Evolutionary conservation across 495 filamentous ascomycete species (phyloP), one percentile per base, ranked within the genome.

Genomic region (Aspergillus mulundensis): DNA sequence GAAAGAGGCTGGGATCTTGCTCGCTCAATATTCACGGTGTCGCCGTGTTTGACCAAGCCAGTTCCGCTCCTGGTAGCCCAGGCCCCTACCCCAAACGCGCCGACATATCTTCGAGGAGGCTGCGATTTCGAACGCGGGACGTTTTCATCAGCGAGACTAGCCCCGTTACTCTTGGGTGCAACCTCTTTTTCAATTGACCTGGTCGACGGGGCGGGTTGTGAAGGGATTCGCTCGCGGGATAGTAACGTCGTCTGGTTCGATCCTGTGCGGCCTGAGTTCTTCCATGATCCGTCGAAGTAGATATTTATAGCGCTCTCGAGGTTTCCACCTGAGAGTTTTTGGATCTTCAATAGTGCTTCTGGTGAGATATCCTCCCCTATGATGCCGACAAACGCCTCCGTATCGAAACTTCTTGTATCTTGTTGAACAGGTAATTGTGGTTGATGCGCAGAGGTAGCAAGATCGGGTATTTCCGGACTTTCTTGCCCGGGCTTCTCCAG

Each of bases 231-330:
- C 43, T 60, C 59, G 28, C 53, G 61, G 30, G 56, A 42, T 25
- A 50, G 53, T 3, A 60, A 21, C 4, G 54, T 58, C 7, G 50
- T 47, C 28, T 60, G 58, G 14, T 32, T 61, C 16, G 56, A 57
- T 1, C 50, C 54, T 28, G 36, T 24, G 16, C 41, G 51, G 0
- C 36, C 16, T 1, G 74, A 60, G 1, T 67, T 81, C 61, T 87
- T 92, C 90, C 90, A 97, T 5, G 91, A 96, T 14, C 92, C 93
- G 61, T 98, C 94, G 47, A 96, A 86, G 65, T 91, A 98, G 73
- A 96, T 88, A 61, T 89, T 88, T 52, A 91, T 81, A 7, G 87
- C 88, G 61, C 78, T 74, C 63, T 88, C 83, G 8, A 90, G 66
- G 56, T 86, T 74, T 54, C 81, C 76, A 5, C 79, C 81, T 14